Evolutionary conservation across 257 asterid genomes (phyloP).

Genomic region (Capsicum pubescens): DNA sequence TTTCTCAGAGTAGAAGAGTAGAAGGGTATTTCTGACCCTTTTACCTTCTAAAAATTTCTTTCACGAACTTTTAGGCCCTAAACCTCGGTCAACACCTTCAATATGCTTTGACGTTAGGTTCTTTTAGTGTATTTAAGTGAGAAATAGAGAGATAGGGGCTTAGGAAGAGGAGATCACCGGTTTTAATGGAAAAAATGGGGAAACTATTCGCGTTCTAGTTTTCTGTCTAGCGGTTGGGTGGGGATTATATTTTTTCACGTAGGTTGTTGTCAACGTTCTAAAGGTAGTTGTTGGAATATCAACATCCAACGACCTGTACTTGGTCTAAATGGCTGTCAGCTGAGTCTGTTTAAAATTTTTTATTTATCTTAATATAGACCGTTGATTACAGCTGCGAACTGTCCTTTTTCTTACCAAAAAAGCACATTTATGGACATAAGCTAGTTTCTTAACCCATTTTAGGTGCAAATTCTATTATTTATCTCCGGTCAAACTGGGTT

Average conservation of each 20-base stretch:
- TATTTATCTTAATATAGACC: not conserved
- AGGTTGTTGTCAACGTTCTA: not conserved
- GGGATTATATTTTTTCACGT: not conserved
- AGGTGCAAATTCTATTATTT: not conserved
- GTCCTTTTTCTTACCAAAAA: not conserved
- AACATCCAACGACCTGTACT: not conserved
- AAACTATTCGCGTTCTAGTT: not conserved
- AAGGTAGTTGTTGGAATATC: not conserved
- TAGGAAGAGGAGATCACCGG: not conserved
- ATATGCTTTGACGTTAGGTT: not conserved
- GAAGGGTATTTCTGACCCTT: not conserved
- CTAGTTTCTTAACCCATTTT: not conserved
- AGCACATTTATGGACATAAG: not conserved
- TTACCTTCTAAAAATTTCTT: not conserved
- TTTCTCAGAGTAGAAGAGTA: not conserved
- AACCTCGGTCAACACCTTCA: not conserved
- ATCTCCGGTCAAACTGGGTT: slow-evolving; percentile 1
- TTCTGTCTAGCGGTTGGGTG: not conserved
- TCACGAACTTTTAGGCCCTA: not conserved
- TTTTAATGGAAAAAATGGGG: not conserved
- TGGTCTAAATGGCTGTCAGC: not conserved
- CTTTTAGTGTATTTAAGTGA: not conserved
- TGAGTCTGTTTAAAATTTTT: not conserved
- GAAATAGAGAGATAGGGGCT: slow-evolving; percentile 6
- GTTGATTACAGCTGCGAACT: not conserved